Conservation (phyloP, 352 stramenopile species). For the Phytophthora colocasiae region DNA sequence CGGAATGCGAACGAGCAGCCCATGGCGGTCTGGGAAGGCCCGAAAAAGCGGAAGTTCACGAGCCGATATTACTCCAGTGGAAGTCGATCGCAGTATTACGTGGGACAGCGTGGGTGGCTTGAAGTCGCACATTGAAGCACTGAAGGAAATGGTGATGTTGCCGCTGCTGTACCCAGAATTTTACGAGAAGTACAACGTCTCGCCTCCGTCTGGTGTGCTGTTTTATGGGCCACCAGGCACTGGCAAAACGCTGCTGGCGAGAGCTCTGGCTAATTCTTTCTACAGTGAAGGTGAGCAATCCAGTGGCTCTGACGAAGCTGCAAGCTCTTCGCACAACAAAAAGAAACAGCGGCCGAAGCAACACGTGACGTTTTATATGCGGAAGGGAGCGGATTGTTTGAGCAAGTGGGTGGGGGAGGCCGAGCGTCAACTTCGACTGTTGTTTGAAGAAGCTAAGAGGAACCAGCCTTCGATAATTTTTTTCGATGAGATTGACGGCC, state of each 20-base stretch:
- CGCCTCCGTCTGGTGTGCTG: slow-evolving; percentile 84
- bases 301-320: neutral
- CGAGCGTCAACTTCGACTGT: slow-evolving; percentile 88
- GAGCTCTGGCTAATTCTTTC: slow-evolving; percentile 88
- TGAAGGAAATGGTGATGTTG: slow-evolving; percentile 96
- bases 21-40: slow-evolving; percentile 33
- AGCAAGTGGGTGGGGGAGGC: slow-evolving; percentile 95
- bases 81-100: slow-evolving; percentile 84
- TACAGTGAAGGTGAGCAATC: slow-evolving; percentile 23
- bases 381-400: slow-evolving; percentile 92
- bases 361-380: slow-evolving; percentile 95
- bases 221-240: slow-evolving; percentile 94
- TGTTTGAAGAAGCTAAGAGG: slow-evolving; percentile 92
- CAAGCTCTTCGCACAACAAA: slow-evolving; percentile 6
- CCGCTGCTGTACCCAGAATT: slow-evolving; percentile 94
- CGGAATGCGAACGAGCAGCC: slow-evolving; percentile 66
- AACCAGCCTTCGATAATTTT: slow-evolving; percentile 96
- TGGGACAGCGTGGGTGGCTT: slow-evolving; percentile 90
- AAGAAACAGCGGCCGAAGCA: slow-evolving; percentile 39
- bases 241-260: slow-evolving; percentile 92
- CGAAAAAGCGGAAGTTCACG: slow-evolving; percentile 52
- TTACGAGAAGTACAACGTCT: slow-evolving; percentile 90
- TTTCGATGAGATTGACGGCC: slow-evolving; percentile 95
- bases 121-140: slow-evolving; percentile 83
- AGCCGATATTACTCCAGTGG: slow-evolving; percentile 83